A percentile compares a stretch with the other conserved stretches of the same genome.
Evolutionary conservation across 1,284 basidiomycete species (phyloP).

Genomic region (Coniferiporia sulphurascens): DNA sequence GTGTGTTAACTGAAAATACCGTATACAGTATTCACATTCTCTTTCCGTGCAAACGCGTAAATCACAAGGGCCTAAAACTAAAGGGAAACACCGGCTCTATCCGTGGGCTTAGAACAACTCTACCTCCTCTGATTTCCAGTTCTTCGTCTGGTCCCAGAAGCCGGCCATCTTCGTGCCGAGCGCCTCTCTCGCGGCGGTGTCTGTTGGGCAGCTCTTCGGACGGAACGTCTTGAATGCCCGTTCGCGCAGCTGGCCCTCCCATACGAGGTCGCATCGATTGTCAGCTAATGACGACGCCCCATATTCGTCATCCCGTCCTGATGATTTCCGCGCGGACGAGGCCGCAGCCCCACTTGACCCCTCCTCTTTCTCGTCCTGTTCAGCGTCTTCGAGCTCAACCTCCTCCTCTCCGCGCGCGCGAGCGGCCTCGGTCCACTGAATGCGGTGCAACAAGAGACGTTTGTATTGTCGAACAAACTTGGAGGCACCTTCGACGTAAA

Average conservation of each 20-base stretch:
- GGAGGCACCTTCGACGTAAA: conserved; percentile 89
- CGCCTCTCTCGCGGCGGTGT: conserved; percentile 79
- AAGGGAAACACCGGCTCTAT: not conserved
- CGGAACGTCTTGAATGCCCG: conserved; percentile 79
- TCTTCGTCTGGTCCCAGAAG: conserved; percentile 94
- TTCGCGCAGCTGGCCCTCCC: conserved; percentile 89
- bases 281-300: conserved; percentile 57
- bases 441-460: conserved; percentile 81
- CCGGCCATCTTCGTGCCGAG: conserved; percentile 80
- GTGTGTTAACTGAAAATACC: not conserved
- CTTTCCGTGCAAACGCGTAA: too few relatives aligned
- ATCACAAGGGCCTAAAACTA: too few relatives aligned
- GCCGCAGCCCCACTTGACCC: conserved; percentile 35
- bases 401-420: conserved; percentile 70
- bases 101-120: conserved; percentile 45
- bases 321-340: conserved; percentile 23
- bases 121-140: conserved; percentile 75
- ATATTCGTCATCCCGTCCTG: conserved; percentile 28
- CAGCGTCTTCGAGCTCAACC: conserved; percentile 44
- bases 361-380: conserved; percentile 38
- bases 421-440: conserved; percentile 93
- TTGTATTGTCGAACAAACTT: conserved; percentile 89
- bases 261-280: conserved; percentile 88
- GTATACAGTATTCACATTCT: not conserved
- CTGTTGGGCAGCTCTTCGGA: conserved; percentile 81